A percentile compares a stretch with the other conserved stretches of the same genome.
phyloP scores from a whole-genome alignment of 495 filamentous ascomycete genomes.

The Aspergillus coremiiformis region DNA sequence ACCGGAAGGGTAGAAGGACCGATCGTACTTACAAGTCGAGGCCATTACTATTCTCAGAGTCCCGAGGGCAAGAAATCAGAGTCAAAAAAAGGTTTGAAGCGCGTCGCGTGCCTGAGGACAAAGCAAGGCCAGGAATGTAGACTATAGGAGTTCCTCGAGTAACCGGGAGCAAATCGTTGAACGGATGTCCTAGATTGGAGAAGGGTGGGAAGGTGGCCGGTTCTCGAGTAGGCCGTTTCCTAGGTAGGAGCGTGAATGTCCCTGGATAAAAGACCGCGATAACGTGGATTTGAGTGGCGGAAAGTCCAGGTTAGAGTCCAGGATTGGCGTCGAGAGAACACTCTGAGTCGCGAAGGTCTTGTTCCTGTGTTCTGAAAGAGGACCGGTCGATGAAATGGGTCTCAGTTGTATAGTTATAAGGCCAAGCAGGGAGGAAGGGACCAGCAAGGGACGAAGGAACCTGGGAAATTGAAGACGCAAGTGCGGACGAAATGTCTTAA shows the following conservation, averaged over 20 bases:
- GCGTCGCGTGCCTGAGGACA: conserved; percentile 36
- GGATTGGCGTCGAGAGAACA: too few species aligned
- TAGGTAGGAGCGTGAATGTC: conserved; percentile 22
- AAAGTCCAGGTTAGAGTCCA: too few species aligned
- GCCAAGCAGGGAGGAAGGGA: conserved; percentile 13
- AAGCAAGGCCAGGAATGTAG: conserved; percentile 44
- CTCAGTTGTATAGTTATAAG: conserved; percentile 29
- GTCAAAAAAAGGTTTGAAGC: conserved; percentile 19
- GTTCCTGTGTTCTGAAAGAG: conserved; percentile 9
- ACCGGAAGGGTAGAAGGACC: conserved; percentile 17
- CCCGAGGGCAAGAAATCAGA: conserved; percentile 10
- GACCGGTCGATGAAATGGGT: conserved; percentile 16
- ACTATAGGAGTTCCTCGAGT: conserved; percentile 34
- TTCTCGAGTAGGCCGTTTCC: conserved; percentile 5
- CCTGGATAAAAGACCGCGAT: conserved; percentile 17
- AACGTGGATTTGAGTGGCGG: neutral
- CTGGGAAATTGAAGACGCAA: conserved; percentile 10
- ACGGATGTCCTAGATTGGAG: neutral
- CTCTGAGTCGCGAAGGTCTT: conserved; percentile 19
- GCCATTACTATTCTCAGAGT: conserved; percentile 28
- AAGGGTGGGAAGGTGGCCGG: neutral
- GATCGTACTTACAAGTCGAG: conserved; percentile 36
- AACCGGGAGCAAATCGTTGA: conserved; percentile 14
- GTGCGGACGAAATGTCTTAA: conserved; percentile 17
- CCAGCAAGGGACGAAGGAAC: conserved; percentile 22